Base-by-base conservation (phyloP, 306 rosid species). In the Psophocarpus tetragonolobus region DNA sequence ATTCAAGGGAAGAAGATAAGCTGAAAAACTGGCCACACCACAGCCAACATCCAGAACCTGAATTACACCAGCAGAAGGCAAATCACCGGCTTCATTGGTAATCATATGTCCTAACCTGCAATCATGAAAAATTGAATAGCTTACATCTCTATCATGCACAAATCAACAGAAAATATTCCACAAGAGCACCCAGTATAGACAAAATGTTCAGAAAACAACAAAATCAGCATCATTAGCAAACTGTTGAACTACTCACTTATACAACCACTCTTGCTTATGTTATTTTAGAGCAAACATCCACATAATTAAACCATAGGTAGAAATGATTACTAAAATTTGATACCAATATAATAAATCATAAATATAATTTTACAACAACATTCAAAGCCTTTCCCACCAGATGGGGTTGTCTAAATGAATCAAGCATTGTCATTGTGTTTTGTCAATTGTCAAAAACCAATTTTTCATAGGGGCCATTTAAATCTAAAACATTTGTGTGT, bases 11-110 rank as follows among this genome's bases (percentile, higher is more conserved):
- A 92, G 91, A 83, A 95, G 96, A 89, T 92, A 92, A 32, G 97
- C 99, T 27, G 96, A 85, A 88, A 95, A 95, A 79, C 99, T 95
- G 73, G 99, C 97, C 82, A 92, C 99, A 15, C 97, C 99, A 75
- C 99, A 95, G 45, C 99, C 99, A 81, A 95, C 87, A 84, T 95
- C 99, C 70, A 92, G 80, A 84, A 91, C 92, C 83, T 91, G 96
- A 84, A 78, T 81, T 41, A 91, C 89, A 73, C 97, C 91, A 4
- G 96, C 97, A 69, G 97, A 86, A 36, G 70, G 91, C 64, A 92
- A 84, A 82, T 91, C 88, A 36, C 97, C 97, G 1, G 84, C 76
- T 64, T 82, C 96, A 65, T 90, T 79, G 51, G 97, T 95, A 61
- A 84, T 88, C 99, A 92, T 92, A 83, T 87, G 83, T 80, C 99